Conservation (phyloP, 768 basidiomycete species). For the Boletus vermiculosoides region DNA sequence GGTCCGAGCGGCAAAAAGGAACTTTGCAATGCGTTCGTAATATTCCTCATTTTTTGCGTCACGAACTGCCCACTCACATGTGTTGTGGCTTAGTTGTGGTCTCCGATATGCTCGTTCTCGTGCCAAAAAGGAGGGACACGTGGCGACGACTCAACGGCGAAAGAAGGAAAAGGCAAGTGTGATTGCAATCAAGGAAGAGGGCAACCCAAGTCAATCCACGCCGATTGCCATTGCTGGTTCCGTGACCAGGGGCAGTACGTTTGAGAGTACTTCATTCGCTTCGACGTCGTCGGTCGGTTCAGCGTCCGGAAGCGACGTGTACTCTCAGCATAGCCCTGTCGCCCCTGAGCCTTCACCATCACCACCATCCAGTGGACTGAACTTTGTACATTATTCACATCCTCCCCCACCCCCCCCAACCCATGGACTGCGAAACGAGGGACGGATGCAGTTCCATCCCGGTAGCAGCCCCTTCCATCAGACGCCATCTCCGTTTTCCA, state of each 20-base stretch:
- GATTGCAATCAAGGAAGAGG: slow-evolving; percentile 29
- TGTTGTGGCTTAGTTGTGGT: slow-evolving; percentile 58
- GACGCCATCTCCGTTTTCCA: slow-evolving; percentile 43
- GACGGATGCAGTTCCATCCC: slow-evolving; percentile 28
- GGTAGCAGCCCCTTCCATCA: slow-evolving; percentile 33
- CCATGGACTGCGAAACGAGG: slow-evolving; percentile 32
- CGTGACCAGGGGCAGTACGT: slow-evolving; percentile 44
- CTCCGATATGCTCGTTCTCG: slow-evolving; percentile 83
- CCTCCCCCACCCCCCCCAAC: slow-evolving; percentile 37
- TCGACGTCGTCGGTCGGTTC: slow-evolving; percentile 52
- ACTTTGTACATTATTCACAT: slow-evolving; percentile 57
- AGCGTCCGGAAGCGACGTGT: slow-evolving; percentile 57
- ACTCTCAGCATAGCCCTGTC: slow-evolving; percentile 45
- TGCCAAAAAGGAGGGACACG: slow-evolving; percentile 81
- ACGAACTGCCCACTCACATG: slow-evolving; percentile 20
- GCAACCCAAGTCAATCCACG: slow-evolving; percentile 23
- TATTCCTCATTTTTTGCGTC: slow-evolving; percentile 18
- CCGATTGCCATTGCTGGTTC: slow-evolving; percentile 47
- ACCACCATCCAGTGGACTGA: slow-evolving; percentile 55
- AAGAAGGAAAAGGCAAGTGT: slow-evolving; percentile 55
- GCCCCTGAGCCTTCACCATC: slow-evolving; percentile 57
- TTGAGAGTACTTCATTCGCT: slow-evolving; percentile 48
- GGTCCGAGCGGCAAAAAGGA: slow-evolving; percentile 90
- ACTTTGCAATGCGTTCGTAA: slow-evolving; percentile 84
- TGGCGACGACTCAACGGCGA: slow-evolving; percentile 49